Base-by-base conservation (phyloP, 345 rosid species). In the Gossypioides kirkii region DNA sequence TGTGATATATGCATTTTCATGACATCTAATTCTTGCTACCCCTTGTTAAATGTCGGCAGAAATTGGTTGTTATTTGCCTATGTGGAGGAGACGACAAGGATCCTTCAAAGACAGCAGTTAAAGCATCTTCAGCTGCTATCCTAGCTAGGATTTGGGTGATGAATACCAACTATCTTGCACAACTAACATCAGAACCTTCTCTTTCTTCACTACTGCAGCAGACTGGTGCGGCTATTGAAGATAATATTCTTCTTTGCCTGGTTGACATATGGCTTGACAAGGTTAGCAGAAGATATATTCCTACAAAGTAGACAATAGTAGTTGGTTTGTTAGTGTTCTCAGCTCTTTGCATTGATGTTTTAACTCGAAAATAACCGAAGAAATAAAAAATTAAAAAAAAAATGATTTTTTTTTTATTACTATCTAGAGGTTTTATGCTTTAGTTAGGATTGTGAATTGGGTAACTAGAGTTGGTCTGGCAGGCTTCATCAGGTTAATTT, bases 261-360 rank as follows among this genome's bases (percentile, higher is more conserved):
- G 87, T 86, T 62, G 99, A 95, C 85, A 77, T 92, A 76, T 95
- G 99, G 99, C 93, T 95, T 69, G 98, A 92, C 87, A 91, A 87
- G 98, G 99, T 95, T 72, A 70, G 89, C 70, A 45, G 72, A 69
- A 53, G 65, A 41, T 53, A 55, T 73, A 18, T 54, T 47, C 59
- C 45, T 47, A 16, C 47, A 17, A 32, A 67, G 55, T 61, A n/a
- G 73, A 18, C 41, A 41, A 46, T 61, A 64, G 26, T 60, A 52
- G 65, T 9, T 32, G 4, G 43, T 49, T 53, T 8, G 56, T 25
- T 47, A 43, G 69, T 20, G 4, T 23, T 22, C 54, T 46, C 22
- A 67, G 41, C 56, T 46, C 14, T 49, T 49, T n/a, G 13, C 5
- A 16, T 25, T 47, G 16, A 68, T 68, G 20, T 61, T n/a, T 68